Base-by-base conservation (phyloP, 192 early-diverging fungal genomes). In the Nowakowskiella sp. region DNA sequence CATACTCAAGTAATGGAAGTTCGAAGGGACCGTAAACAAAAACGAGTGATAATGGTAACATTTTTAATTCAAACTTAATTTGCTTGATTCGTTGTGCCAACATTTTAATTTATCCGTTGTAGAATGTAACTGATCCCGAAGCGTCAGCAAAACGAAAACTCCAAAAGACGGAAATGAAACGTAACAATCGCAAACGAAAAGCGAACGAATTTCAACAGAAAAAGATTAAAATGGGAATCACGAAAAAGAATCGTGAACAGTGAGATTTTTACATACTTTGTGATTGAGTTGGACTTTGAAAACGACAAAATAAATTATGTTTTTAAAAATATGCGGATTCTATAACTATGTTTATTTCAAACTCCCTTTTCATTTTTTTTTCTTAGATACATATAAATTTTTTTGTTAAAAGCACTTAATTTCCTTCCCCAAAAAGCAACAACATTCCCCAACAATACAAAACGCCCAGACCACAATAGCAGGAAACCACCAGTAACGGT, bases 401-500 rank as follows among this genome's bases (percentile, higher is more conserved):
- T n/a, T n/a, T n/a, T n/a, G n/a, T n/a, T n/a, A n/a, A n/a, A n/a
- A n/a, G n/a, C n/a, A n/a, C n/a, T n/a, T n/a, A n/a, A n/a, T n/a
- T n/a, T n/a, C n/a, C n/a, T n/a, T n/a, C n/a, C n/a, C n/a, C n/a
- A n/a, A n/a, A n/a, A n/a, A n/a, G n/a, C n/a, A n/a, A n/a, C n/a
- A n/a, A n/a, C n/a, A n/a, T n/a, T n/a, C n/a, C n/a, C n/a, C n/a
- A n/a, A n/a, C 82, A 76, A 62, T 87, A 90, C 23, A 80, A 29
- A 6, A 92, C 70, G 13, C 90, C 92, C 1, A 84, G 45, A 6
- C 84, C 74, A 16, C 77, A 78, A 59, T 92, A 91, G 6, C 88
- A 73, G 1, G 85, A 88, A 0, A 83, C 81, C 39, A 85, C 53
- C 75, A 90, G 82, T 53, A 95, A 69, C 13, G 90, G 88, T 55